Evolutionary conservation across 2,329 filamentous ascomycete genomes (phyloP), one percentile per base, ranked within the genome.

Genomic region (Xylariomycetidae sp.): DNA sequence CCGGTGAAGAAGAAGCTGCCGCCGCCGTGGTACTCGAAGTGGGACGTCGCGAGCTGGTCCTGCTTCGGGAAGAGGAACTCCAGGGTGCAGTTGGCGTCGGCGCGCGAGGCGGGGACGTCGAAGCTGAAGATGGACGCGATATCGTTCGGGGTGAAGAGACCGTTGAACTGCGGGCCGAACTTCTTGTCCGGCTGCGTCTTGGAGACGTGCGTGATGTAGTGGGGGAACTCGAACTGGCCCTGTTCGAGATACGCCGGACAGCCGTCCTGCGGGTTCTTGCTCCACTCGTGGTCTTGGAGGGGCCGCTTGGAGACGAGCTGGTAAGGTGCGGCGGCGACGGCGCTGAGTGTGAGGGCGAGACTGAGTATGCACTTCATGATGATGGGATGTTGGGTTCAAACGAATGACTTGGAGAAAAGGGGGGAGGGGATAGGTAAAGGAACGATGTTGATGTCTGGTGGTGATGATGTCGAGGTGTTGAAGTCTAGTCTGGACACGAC

Each of bases 71-170:
- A 58, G 23, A 65, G 49, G 52, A 73, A 70, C 36, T 63, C 52
- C n/a, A 71, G 48, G 5, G 59, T 66, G 56, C 69, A 72, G 19
- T 57, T 64, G 40, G 63, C 63, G 38, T 62, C 60, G 23, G 51
- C 38, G 30, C 62, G 55, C 4, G 47, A 49, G 3, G 51, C 41
- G 0, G 62, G 61, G 16, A 72, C 53, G 40, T 71, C 62, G 45
- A 71, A 71, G 38, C 60, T 63, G 56, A 70, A 69, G 38, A 71
- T 41, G 23, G 48, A 45, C 2, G 51, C 53, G 19, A 61, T 40
- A 35, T 58, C 55, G 35, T 53, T 54, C 2, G 59, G 51, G 4
- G 61, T 64, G 38, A 72, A 51, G 11, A 55, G 46, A 13, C 56
- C 66, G 23, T 51, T 54, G 46, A 59, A 64, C 16, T 54, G 48